Percentiles rank a stretch among this genome's conserved stretches.
Evolutionary conservation across 202 grass and related monocot species (phyloP).

Genomic region (Carex arenaria): DNA sequence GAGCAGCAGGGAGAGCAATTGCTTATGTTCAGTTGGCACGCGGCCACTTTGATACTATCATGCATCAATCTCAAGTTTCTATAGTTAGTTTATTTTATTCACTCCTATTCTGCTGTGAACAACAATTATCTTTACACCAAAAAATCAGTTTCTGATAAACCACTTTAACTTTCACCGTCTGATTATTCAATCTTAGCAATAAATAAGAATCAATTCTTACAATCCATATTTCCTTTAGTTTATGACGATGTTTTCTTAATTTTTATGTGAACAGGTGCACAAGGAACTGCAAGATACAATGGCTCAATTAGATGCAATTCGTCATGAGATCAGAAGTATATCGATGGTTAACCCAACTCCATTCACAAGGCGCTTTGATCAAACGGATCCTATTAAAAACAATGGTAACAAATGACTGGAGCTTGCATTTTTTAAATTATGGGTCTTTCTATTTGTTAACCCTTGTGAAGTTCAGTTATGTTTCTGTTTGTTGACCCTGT

Average conservation of each 20-base stretch:
- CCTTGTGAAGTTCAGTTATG: neutral
- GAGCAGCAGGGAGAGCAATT: constrained; percentile 61
- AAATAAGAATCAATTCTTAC: neutral
- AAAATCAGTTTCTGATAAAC: neutral
- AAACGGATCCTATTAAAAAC: constrained; percentile 20
- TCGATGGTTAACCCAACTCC: constrained; percentile 69
- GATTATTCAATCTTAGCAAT: neutral
- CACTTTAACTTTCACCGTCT: neutral
- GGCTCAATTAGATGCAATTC: constrained; percentile 77
- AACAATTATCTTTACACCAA: neutral
- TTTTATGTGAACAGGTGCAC: constrained; percentile 48
- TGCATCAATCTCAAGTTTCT: constrained; percentile 71
- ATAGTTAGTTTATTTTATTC: constrained; percentile 27
- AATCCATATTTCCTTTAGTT: neutral
- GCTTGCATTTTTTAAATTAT: neutral
- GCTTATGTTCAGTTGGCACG: constrained; percentile 67
- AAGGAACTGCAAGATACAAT: constrained; percentile 91
- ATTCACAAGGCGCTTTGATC: constrained; percentile 47
- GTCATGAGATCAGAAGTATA: constrained; percentile 84
- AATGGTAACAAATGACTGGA: constrained; percentile 35
- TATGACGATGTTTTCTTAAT: neutral
- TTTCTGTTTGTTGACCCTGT: neutral
- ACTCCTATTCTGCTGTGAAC: neutral
- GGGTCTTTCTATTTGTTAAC: constrained; percentile 9
- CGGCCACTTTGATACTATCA: constrained; percentile 53